These are phyloP conservation scores for Brassica hybrid DNA, from an alignment of 441 rosid genomes.

Conservation along the genomic window DNA sequence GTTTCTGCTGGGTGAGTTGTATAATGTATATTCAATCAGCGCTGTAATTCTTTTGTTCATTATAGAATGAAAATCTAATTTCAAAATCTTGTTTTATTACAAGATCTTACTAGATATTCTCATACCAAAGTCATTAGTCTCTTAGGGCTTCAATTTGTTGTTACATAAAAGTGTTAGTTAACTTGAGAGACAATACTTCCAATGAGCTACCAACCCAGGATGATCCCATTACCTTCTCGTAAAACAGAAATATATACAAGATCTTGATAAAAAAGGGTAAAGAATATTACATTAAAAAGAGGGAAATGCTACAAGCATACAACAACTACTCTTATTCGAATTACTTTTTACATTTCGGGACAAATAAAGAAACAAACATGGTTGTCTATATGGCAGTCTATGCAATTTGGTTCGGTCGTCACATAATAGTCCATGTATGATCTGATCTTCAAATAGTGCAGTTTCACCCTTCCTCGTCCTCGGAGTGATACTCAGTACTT, in stretches of 20 bases:
- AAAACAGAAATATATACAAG: background rate
- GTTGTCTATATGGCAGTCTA: too few species aligned
- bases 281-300: conserved; percentile 18
- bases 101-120: too few species aligned
- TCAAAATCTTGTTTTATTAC: background rate
- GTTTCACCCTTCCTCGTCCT: conserved; percentile 65
- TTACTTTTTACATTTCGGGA: conserved; percentile 11
- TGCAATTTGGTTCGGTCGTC: conserved; percentile 5
- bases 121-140: background rate
- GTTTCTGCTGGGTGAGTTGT: conserved; percentile 33
- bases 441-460: conserved; percentile 13
- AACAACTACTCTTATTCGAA: conserved; percentile 30
- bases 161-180: background rate
- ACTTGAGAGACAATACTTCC: background rate
- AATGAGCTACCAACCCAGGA: too few species aligned
- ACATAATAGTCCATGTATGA: background rate
- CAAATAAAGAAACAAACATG: conserved; percentile 18
- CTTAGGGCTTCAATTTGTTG: too few species aligned
- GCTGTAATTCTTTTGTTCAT: conserved; percentile 24
- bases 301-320: conserved; percentile 21
- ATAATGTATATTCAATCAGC: conserved; percentile 1
- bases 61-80: background rate
- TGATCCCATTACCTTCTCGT: background rate
- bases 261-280: background rate
- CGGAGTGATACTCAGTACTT: conserved; percentile 47